Evolutionary conservation across 108 stramenopile species (phyloP).

Genomic region (Cyclotella distinguenda): DNA sequence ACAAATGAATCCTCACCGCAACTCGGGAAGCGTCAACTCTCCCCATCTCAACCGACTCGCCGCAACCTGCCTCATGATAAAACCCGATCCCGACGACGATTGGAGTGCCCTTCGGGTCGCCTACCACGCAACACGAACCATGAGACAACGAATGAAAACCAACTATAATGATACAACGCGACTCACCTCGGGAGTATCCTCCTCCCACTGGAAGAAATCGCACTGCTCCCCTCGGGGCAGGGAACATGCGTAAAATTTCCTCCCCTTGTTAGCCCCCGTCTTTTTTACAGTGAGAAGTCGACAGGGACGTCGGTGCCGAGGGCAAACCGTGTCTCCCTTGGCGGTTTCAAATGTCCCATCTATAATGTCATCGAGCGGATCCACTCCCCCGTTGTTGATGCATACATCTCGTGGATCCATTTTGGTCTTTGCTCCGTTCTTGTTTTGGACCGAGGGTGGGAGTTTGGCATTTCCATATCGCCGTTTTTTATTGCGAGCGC

Average conservation of each 20-base stretch:
- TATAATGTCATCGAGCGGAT: slow-evolving; percentile 84
- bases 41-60: slow-evolving; percentile 58
- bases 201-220: slow-evolving; percentile 88
- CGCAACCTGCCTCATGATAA: slow-evolving; percentile 79
- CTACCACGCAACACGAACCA: slow-evolving; percentile 7
- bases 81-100: slow-evolving; percentile 71
- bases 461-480: no score
- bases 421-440: no score
- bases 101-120: slow-evolving; percentile 56
- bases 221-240: slow-evolving; percentile 87
- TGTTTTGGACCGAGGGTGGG: no score
- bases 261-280: slow-evolving; percentile 82
- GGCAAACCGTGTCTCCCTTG: slow-evolving; percentile 44
- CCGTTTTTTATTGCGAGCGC: slow-evolving; percentile 70
- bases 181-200: slow-evolving; percentile 70
- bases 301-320: slow-evolving; percentile 73
- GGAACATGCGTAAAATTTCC: slow-evolving; percentile 84
- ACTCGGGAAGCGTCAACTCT: slow-evolving; percentile 75
- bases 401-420: no score
- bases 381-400: slow-evolving; percentile 58
- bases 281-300: slow-evolving; percentile 81
- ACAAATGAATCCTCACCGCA: no score
- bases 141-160: not conserved
- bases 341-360: slow-evolving; percentile 54
- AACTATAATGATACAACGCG: not conserved